Base-by-base conservation (phyloP, 345 rosid species). In the Populus davidiana region DNA sequence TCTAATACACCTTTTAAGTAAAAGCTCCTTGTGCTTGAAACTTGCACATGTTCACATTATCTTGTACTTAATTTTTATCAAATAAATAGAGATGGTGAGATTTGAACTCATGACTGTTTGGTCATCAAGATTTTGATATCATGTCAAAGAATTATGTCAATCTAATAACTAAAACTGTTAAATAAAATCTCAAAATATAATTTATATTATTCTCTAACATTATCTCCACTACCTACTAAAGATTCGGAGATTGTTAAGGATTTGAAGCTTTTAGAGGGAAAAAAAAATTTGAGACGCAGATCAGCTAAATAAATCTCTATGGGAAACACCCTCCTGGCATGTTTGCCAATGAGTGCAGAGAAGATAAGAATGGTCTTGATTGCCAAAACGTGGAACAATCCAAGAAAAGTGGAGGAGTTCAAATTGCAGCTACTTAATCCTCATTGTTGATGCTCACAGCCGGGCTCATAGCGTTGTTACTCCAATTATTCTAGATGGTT, bases 271-370 rank as follows among this genome's bases (percentile, higher is more conserved):
- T 77, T 92, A 83, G 93, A 92, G 88, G 81, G 52, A 39, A 83
- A 81, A 68, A 43, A 83, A 84, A 50, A 75, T 74, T 77, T 73
- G 92, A 94, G 82, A 80, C 87, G 74, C 85, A 78, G 52, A 89
- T 94, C 80, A 92, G 95, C 71, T 92, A 91, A 91, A 94, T 94
- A 52, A 92, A 94, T 79, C 81, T 90, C 66, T 86, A 86, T 8
- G 95, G 98, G 1, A 93, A 86, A 75, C 92, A 90, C 78, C 97
- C 97, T 17, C 95, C 93, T 1, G 98, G 98, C 41, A 85, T 94
- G 52, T 94, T 94, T 38, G 86, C 98, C 73, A 88, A 86, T 14
- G 81, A 85, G 75, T 92, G 95, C 81, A 83, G 75, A 36, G 92
- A 86, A 78, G 92, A 83, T 31, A 83, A 87, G 75, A 43, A 87